Conservation (phyloP, 108 stramenopile species). For the Aureococcus anophagefferens region DNA sequence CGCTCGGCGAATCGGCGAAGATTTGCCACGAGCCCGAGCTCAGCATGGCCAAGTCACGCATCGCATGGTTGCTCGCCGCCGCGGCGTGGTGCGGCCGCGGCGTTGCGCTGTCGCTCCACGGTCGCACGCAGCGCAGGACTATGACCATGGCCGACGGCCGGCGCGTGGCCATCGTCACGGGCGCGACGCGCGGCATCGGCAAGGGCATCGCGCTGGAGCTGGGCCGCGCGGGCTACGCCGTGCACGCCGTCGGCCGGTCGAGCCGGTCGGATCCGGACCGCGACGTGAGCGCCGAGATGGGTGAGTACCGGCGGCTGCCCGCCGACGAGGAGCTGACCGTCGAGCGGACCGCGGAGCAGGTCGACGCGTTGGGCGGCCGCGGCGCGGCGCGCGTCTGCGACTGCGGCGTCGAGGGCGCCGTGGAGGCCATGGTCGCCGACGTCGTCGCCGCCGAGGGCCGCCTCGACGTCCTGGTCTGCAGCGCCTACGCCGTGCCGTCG, state of each 20-base stretch:
- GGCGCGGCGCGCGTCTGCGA: too few relatives aligned
- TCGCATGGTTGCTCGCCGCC: too few relatives aligned
- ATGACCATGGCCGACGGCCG: too few relatives aligned
- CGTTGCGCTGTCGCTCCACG: too few relatives aligned
- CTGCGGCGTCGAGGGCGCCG: too few relatives aligned
- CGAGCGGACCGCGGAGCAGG: background rate
- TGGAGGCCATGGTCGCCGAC: background rate
- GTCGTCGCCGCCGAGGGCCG: conserved; percentile 45
- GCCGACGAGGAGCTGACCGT: background rate
- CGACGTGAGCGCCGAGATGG: too few relatives aligned
- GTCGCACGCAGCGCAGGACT: too few relatives aligned
- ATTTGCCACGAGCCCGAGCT: too few relatives aligned
- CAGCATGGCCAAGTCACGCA: too few relatives aligned
- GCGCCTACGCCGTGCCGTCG: conserved; percentile 50
- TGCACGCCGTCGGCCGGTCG: conserved; percentile 43
- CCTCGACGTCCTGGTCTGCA: conserved; percentile 55
- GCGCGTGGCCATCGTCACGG: conserved; percentile 52
- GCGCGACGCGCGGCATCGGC: conserved; percentile 61
- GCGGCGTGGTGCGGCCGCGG: too few relatives aligned
- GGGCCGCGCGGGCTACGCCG: conserved; percentile 48
- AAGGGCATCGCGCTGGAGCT: conserved; percentile 66
- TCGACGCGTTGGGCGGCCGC: background rate
- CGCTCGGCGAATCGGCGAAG: too few relatives aligned
- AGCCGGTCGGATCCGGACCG: conserved; percentile 6
- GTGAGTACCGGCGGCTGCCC: too few relatives aligned